Evolutionary conservation across 2,329 filamentous ascomycete species (phyloP).

Genomic region (Ophiosphaerella korrae): DNA sequence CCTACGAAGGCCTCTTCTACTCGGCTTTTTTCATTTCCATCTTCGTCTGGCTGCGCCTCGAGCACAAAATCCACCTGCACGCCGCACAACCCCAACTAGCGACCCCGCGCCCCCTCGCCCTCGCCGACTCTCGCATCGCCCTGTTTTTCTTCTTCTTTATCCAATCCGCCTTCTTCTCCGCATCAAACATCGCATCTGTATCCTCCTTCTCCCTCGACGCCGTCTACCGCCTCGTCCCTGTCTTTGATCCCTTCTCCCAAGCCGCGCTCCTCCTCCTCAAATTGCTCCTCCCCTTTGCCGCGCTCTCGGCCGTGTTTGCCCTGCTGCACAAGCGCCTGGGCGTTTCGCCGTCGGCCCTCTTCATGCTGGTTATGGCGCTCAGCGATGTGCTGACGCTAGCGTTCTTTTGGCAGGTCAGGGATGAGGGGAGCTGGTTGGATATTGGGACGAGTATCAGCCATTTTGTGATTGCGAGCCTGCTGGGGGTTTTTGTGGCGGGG

Average conservation of each 20-base stretch:
- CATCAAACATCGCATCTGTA: conserved; percentile 91
- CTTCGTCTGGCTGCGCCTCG: conserved; percentile 88
- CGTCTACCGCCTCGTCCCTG: conserved; percentile 81
- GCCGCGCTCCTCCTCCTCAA: conserved; percentile 86
- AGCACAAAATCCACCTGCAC: conserved; percentile 72
- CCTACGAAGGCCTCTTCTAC: conserved; percentile 96
- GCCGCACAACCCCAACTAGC: conserved; percentile 10
- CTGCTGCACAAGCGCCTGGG: conserved; percentile 84
- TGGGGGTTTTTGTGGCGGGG: conserved; percentile 88
- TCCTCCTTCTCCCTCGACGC: conserved; percentile 93
- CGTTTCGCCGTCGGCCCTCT: conserved; percentile 84
- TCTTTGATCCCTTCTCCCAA: conserved; percentile 94
- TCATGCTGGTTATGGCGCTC: conserved; percentile 86
- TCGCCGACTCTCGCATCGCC: conserved; percentile 85
- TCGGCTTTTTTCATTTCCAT: conserved; percentile 83
- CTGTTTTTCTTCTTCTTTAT: conserved; percentile 95
- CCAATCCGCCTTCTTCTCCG: conserved; percentile 95
- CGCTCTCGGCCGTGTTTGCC: conserved; percentile 92
- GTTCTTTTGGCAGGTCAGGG: conserved; percentile 97
- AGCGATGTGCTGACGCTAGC: conserved; percentile 91
- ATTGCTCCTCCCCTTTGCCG: conserved; percentile 87
- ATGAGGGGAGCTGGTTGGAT: conserved; percentile 96
- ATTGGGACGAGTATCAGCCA: conserved; percentile 97
- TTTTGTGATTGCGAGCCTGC: conserved; percentile 86
- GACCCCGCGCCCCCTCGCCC: conserved; percentile 65